Evolutionary conservation across 139 green algal species (phyloP), one percentile per base, ranked within the genome.

Genomic region (Haematococcus sp.): DNA sequence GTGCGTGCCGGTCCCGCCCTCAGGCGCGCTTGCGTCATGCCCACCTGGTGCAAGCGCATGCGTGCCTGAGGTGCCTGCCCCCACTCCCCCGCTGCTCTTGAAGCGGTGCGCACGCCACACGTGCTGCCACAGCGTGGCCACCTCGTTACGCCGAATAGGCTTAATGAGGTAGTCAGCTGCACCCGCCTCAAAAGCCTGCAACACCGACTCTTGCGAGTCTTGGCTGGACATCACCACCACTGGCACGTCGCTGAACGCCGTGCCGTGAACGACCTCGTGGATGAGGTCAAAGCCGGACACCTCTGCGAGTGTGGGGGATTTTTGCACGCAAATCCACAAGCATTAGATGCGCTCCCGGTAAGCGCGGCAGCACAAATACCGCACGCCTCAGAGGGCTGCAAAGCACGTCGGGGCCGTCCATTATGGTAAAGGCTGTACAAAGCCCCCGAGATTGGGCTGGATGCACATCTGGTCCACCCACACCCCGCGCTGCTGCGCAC

Each of bases 141-240:
- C 69, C 83, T 94, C 89, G 28, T 93, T 94, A 33, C 80, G 79
- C 1, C 88, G 83, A 13, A 95, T 74, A 2, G 90, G 90, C 75
- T 94, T 95, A 49, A 94, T 81, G 16, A 95, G 78, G 74, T 88
- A 94, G 63, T 93, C 89, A 0, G 82, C 70, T 1, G 89, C 90
- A 49, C 90, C 89, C 28, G 73, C 77, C 20, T 84, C 68, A 30
- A 84, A 84, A 0, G 78, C 78, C 40, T 80, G 68, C 27, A 84
- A 40, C 2, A 84, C 78, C 30, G 63, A 76, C 35, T 80, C 78
- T 35, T 59, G 43, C 0, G 63, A 77, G 40, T 77, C 76, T 32
- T 77, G 70, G 13, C 40, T 67, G 9, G 61, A 75, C 77, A 83
- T 83, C 25, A 83, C 71, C 46, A 83, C 77, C 17, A 83, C 71